A percentile compares a stretch with the other conserved stretches of the same genome.
Conservation (phyloP, 2,329 filamentous ascomycete species). For the Mycosphaerelloides madeirae region DNA sequence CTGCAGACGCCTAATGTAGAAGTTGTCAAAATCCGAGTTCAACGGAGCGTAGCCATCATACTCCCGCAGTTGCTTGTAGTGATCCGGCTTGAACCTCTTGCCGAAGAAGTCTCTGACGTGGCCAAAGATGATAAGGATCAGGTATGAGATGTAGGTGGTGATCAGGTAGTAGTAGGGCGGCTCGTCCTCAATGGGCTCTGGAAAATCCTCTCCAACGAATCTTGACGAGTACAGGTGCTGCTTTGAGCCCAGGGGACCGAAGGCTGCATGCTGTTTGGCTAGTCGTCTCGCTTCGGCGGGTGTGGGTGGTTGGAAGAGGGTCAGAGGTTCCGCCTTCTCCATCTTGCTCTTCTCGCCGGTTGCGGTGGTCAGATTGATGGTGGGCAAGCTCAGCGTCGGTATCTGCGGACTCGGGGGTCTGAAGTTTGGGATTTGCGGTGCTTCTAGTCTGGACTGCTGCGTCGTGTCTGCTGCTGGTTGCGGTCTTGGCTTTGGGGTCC, state of each 20-base stretch:
- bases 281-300: constrained; percentile 74
- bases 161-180: constrained; percentile 95
- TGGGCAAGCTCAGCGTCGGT: constrained; percentile 74
- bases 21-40: constrained; percentile 98
- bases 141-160: constrained; percentile 97
- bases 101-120: constrained; percentile 97
- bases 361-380: constrained; percentile 85
- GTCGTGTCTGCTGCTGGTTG: constrained; percentile 34
- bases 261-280: constrained; percentile 79
- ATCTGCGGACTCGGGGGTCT: constrained; percentile 61
- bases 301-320: constrained; percentile 81
- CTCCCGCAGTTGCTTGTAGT: constrained; percentile 77
- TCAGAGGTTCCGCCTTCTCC: constrained; percentile 70
- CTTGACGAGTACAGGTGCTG: constrained; percentile 85
- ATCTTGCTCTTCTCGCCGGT: constrained; percentile 69
- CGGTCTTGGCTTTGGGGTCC: constrained; percentile 25
- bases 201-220: constrained; percentile 74
- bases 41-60: constrained; percentile 88
- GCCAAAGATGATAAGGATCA: constrained; percentile 90
- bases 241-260: constrained; percentile 75
- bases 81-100: constrained; percentile 83
- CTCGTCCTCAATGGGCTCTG: constrained; percentile 84
- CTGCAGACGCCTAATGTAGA: constrained; percentile 90
- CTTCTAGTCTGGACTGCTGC: constrained; percentile 23
- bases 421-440: constrained; percentile 52